Base-by-base conservation (phyloP, 805 yeast genomes). In the Ogataea chonburiensis region DNA sequence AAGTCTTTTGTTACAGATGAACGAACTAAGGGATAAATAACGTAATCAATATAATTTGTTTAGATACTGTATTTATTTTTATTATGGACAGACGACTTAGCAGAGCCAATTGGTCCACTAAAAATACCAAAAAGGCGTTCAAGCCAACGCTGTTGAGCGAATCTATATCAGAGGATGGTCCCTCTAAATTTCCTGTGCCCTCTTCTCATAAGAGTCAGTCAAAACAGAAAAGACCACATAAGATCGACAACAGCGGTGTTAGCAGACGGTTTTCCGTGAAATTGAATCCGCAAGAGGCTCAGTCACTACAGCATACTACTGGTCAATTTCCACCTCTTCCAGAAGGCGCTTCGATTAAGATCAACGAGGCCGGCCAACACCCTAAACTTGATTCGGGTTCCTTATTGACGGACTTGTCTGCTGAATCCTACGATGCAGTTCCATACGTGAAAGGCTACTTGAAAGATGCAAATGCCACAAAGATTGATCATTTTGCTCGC, bases 401-500 rank as follows among this genome's bases (percentile, higher is more conserved):
- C 61, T 65, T 34, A 40, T 53, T 70, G 28, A 49, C 58, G 16
- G 53, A 66, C 22, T 49, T 75, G 12, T 56, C 70, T 3, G 64
- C 62, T 22, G 63, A 66, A 3, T 43, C 58, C 3, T 76, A 73
- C 45, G 67, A 75, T 44, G 77, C 82, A 1, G 66, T 66, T 16
- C 38, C 49, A 2, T 78, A 68, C 49, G 71, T 78, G 3, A 66
- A 68, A 9, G 53, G 63, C 10, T 73, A 76, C 37, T 56, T 86
- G 42, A 64, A 77, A 8, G 73, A 77, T 43, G 86, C 87, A 1
- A 74, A 82, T 5, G 91, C 89, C 2, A 60, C 75, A 1, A 84
- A 80, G 42, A 81, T 86, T 21, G 88, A 84, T 49, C 77, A 74
- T 37, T 83, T 82, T 58, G 77, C 80, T 7, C 70, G 75, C 13